These are phyloP conservation scores for Beverwykella pulmonaria DNA, from an alignment of 495 filamentous ascomycete genomes.

Conservation along the genomic window DNA sequence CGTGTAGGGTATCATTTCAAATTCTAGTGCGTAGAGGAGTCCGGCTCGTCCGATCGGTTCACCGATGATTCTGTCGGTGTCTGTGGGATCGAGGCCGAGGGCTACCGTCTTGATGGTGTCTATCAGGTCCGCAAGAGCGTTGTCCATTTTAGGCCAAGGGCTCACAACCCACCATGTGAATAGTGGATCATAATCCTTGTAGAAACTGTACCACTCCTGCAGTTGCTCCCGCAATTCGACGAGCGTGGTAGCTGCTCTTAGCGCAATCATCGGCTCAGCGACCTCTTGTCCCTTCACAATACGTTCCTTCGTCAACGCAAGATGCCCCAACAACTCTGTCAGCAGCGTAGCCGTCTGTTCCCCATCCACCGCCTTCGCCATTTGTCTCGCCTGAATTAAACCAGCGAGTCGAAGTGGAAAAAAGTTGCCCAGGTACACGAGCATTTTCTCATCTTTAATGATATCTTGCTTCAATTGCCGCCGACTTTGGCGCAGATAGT, in stretches of 20 bases:
- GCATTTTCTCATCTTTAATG: too few relatives aligned
- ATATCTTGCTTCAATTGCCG: too few relatives aligned
- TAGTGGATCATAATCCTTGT: constrained; percentile 52
- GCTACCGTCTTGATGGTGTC: too few relatives aligned
- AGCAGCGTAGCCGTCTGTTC: neutral
- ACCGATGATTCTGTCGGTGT: constrained; percentile 41
- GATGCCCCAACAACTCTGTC: neutral
- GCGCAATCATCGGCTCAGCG: too few relatives aligned
- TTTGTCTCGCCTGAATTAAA: constrained; percentile 8
- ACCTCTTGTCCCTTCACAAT: too few relatives aligned
- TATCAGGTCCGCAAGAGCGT: too few relatives aligned
- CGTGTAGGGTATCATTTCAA: constrained; percentile 52
- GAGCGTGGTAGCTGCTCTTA: too few relatives aligned
- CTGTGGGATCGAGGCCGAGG: too few relatives aligned
- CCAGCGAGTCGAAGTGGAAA: neutral
- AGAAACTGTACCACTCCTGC: constrained; percentile 50
- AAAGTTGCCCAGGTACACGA: too few relatives aligned
- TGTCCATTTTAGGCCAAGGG: constrained; percentile 40
- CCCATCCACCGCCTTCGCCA: constrained; percentile 1
- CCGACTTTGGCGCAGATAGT: neutral
- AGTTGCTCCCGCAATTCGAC: constrained; percentile 44
- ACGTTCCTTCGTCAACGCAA: too few relatives aligned
- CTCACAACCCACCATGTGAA: constrained; percentile 56
- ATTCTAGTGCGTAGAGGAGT: constrained; percentile 48
- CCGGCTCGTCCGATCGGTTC: constrained; percentile 54